phyloP scores from a whole-genome alignment of 1,284 basidiomycete species.

The Mycena sp. region DNA sequence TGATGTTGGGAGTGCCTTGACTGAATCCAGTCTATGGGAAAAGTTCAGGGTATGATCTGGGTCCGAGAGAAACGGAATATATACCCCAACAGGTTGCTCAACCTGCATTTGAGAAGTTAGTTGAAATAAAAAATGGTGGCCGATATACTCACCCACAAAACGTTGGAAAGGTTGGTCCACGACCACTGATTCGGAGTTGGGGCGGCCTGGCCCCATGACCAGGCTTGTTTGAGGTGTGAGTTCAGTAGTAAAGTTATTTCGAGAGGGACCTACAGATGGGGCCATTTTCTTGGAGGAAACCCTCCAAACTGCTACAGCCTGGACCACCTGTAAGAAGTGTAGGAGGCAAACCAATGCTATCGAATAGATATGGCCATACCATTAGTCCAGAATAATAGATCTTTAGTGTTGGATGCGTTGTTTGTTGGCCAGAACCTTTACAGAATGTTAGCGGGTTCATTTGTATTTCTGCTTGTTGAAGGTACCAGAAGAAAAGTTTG shows the following conservation, averaged over 20 bases:
- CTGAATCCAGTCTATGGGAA: slow-evolving; percentile 70
- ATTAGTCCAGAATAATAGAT: slow-evolving; percentile 63
- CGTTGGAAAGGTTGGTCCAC: slow-evolving; percentile 78
- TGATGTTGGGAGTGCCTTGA: slow-evolving; percentile 71
- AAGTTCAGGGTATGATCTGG: neutral
- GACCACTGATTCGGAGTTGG: slow-evolving; percentile 60
- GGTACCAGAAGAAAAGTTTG: slow-evolving; percentile 83
- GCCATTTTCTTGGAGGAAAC: slow-evolving; percentile 82
- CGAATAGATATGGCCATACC: too few species aligned
- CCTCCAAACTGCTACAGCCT: slow-evolving; percentile 79
- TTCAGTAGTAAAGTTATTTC: slow-evolving; percentile 16
- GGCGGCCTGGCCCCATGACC: slow-evolving; percentile 64
- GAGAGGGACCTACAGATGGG: slow-evolving; percentile 40
- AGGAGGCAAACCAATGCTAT: neutral
- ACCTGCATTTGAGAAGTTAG: slow-evolving; percentile 40
- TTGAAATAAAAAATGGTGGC: neutral
- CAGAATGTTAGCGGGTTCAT: neutral
- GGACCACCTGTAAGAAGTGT: slow-evolving; percentile 60
- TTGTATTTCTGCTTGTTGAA: slow-evolving; percentile 14
- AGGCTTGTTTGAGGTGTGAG: slow-evolving; percentile 42
- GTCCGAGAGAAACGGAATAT: neutral
- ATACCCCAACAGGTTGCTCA: slow-evolving; percentile 79
- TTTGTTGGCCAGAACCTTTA: slow-evolving; percentile 54
- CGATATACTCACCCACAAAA: slow-evolving; percentile 58
- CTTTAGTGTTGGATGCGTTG: slow-evolving; percentile 53